phyloP scores from a whole-genome alignment of 1,284 basidiomycete genomes.

The Tetrapyrgos nigripes region DNA sequence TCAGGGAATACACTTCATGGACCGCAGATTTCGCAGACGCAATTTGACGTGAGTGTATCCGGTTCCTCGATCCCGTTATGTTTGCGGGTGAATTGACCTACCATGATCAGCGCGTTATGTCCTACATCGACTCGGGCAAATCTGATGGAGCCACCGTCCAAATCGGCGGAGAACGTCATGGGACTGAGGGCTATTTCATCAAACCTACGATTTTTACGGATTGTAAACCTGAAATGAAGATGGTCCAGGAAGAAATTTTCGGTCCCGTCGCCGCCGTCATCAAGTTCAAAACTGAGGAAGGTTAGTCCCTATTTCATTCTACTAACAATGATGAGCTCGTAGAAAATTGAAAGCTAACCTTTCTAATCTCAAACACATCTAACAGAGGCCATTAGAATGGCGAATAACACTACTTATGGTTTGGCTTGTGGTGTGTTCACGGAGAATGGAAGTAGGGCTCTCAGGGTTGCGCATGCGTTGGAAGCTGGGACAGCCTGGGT shows the following conservation, averaged over 20 bases:
- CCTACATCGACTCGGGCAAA: slow-evolving; percentile 88
- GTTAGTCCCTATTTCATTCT: too few relatives aligned
- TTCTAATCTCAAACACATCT: slow-evolving; percentile 10
- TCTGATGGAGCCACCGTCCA: slow-evolving; percentile 84
- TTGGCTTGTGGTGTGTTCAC: slow-evolving; percentile 83
- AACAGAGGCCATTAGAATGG: slow-evolving; percentile 69
- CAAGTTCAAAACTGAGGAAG: slow-evolving; percentile 73
- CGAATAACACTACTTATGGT: too few relatives aligned
- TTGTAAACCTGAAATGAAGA: too few relatives aligned
- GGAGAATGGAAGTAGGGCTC: slow-evolving; percentile 68
- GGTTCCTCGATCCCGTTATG: slow-evolving; percentile 10
- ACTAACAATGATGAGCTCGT: too few relatives aligned
- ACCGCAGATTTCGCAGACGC: slow-evolving; percentile 83
- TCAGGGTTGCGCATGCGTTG: slow-evolving; percentile 71
- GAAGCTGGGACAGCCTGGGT: slow-evolving; percentile 79
- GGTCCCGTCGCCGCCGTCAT: slow-evolving; percentile 81
- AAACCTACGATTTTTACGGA: too few relatives aligned
- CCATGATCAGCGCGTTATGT: slow-evolving; percentile 71
- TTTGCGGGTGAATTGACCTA: neutral
- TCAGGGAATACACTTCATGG: slow-evolving; percentile 77
- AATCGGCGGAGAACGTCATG: slow-evolving; percentile 85
- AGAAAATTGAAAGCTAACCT: neutral
- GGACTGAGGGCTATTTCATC: slow-evolving; percentile 78
- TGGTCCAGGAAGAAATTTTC: slow-evolving; percentile 90
- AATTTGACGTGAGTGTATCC: slow-evolving; percentile 59